Conservation (phyloP, 768 basidiomycete genomes). For the Termitomyces bulborhizus region DNA sequence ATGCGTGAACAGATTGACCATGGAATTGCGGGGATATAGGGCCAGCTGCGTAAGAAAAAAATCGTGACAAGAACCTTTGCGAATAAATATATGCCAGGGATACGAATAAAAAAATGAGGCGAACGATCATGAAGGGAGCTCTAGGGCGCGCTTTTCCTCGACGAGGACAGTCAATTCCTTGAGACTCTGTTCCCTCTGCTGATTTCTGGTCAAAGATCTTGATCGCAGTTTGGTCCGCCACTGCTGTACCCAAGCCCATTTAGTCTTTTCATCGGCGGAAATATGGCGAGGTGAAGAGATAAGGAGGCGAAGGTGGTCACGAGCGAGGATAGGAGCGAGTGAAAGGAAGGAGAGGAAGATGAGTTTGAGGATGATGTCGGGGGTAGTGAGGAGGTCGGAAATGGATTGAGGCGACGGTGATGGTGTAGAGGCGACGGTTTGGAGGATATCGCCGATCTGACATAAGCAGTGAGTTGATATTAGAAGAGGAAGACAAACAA, state of each 20-base stretch:
- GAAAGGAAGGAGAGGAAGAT: slow-evolving; percentile 78
- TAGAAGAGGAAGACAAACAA: slow-evolving; percentile 13
- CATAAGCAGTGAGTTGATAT: slow-evolving; percentile 14
- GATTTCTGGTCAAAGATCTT: slow-evolving; percentile 43
- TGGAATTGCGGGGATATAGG: slow-evolving; percentile 15
- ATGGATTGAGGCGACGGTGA: slow-evolving; percentile 71
- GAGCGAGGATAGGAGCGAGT: slow-evolving; percentile 79
- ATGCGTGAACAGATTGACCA: slow-evolving; percentile 11
- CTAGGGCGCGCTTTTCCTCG: slow-evolving; percentile 48
- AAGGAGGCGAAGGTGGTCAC: slow-evolving; percentile 56
- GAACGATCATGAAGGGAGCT: slow-evolving; percentile 27
- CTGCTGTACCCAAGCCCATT: slow-evolving; percentile 65
- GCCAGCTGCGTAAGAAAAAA: slow-evolving; percentile 6
- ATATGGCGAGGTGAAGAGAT: slow-evolving; percentile 26
- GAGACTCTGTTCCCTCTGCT: slow-evolving; percentile 36
- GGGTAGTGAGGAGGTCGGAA: slow-evolving; percentile 80
- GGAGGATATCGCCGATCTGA: slow-evolving; percentile 83
- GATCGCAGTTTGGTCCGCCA: slow-evolving; percentile 59
- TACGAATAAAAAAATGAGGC: slow-evolving; percentile 1
- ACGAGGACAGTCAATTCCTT: slow-evolving; percentile 45
- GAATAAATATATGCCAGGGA: slow-evolving; percentile 12
- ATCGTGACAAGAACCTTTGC: slow-evolving; percentile 11
- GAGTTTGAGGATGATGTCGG: slow-evolving; percentile 79
- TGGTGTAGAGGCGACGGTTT: slow-evolving; percentile 71
- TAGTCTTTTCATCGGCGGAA: slow-evolving; percentile 19